Evolutionary conservation across 1,284 basidiomycete species (phyloP), one percentile per base, ranked within the genome.

Genomic region (Cystobasidium pallidum): DNA sequence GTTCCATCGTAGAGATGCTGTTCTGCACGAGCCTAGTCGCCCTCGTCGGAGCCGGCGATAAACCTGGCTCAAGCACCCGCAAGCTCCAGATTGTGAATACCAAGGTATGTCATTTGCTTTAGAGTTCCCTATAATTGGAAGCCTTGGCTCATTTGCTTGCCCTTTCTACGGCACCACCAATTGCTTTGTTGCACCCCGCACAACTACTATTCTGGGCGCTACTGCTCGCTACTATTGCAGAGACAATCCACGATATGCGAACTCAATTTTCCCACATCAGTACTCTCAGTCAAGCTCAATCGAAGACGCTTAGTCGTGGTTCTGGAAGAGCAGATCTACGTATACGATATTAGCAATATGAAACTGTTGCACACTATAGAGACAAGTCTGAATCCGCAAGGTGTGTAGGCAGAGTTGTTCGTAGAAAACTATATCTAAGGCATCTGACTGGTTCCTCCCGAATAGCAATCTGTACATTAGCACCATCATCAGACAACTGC

Each of bases 261-360:
- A 80, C 88, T 99, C 24, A 86, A 95, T 19, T 99, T 99, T 81
- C 95, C 95, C 0, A 94, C 93, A 0, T 92, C 93, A 1, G 94
- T 99, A 73, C 87, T 98, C 32, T 88, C 91, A 4, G 94, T 99
- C 80, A 97, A 96, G 83, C 86, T 99, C 79, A 99, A 99, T 83
- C 86, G 96, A 70, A 94, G 96, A 82, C 90, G 94, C 0, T 86
- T 99, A 26, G 91, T 98, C 43, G 95, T 99, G 74, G 91, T 99
- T 7, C 86, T 99, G 66, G 94, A 97, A 80, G 87, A 88, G 51
- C 93, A 98, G 81, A 96, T 99, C 73, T 99, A 98, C 83, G 94
- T 98, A 71, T 99, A 99, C 80, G 95, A 99, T 80, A 98, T 99
- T 78, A 92, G 90, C 73, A 99, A 97, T 78, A 98, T 99, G 95